phyloP scores from a whole-genome alignment of 352 stramenopile species.

The Sclerospora graminicola region DNA sequence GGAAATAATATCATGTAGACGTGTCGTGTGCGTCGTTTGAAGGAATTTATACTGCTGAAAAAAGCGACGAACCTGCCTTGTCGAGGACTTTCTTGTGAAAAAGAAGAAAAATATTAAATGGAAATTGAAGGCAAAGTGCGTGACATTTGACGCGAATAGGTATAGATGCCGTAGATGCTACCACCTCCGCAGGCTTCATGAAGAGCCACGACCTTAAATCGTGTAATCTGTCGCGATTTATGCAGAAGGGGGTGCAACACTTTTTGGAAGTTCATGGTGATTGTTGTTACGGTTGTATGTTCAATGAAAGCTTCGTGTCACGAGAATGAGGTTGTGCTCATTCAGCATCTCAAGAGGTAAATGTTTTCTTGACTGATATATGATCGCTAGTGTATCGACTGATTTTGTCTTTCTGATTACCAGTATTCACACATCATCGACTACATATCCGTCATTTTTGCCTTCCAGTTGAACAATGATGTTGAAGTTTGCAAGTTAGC shows the following conservation, averaged over 20 bases:
- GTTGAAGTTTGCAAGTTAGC: slow-evolving; percentile 96
- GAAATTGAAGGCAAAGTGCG: slow-evolving; percentile 40
- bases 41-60: slow-evolving; percentile 33
- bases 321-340: slow-evolving; percentile 43
- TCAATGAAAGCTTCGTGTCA: slow-evolving; percentile 43
- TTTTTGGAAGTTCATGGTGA: slow-evolving; percentile 41
- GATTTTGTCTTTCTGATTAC: slow-evolving; percentile 3
- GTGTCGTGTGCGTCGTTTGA: slow-evolving; percentile 69
- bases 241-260: slow-evolving; percentile 60
- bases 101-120: slow-evolving; percentile 32
- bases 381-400: background rate
- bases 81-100: slow-evolving; percentile 53
- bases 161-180: slow-evolving; percentile 13
- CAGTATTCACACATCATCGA: slow-evolving; percentile 58
- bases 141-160: slow-evolving; percentile 24
- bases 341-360: slow-evolving; percentile 36
- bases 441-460: slow-evolving; percentile 86
- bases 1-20: slow-evolving; percentile 51
- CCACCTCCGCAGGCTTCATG: slow-evolving; percentile 21
- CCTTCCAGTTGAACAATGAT: slow-evolving; percentile 95
- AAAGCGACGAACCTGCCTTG: slow-evolving; percentile 30
- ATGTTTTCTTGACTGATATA: background rate
- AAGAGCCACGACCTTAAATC: slow-evolving; percentile 38
- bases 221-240: slow-evolving; percentile 50
- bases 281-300: slow-evolving; percentile 70